Percentiles rank a stretch among this genome's conserved stretches.
phyloP scores from a whole-genome alignment of 805 yeast species.

The Kluyveromyces aestuarii region DNA sequence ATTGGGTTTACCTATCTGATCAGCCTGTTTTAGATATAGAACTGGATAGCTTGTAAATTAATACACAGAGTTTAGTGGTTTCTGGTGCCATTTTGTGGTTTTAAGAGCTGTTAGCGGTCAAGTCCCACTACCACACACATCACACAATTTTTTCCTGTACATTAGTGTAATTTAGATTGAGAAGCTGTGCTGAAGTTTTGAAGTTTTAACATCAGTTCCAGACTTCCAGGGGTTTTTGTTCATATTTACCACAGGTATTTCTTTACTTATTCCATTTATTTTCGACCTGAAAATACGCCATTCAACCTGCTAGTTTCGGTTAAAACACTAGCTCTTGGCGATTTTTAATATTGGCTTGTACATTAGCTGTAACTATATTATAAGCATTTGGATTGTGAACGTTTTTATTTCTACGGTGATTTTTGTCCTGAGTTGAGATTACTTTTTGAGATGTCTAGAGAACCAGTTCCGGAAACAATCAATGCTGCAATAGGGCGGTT shows the following conservation, averaged over 20 bases:
- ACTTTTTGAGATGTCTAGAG: neutral
- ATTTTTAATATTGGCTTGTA: neutral
- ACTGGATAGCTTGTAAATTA: neutral
- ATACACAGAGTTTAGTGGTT: neutral
- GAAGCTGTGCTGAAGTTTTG: neutral
- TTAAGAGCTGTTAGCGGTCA: neutral
- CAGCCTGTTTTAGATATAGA: neutral
- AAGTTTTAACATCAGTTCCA: no score
- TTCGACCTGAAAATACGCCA: neutral
- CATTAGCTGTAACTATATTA: neutral
- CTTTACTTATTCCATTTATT: no score
- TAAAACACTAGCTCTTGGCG: neutral
- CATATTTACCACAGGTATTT: neutral
- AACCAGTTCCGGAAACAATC: slow-evolving; percentile 12
- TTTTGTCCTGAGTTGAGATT: neutral
- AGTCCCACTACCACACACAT: neutral
- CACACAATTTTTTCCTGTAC: slow-evolving; percentile 1
- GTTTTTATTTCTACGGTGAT: neutral
- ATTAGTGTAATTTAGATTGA: slow-evolving; percentile 2
- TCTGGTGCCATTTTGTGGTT: neutral
- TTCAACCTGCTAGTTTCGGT: neutral
- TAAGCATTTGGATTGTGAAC: neutral
- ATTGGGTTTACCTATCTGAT: neutral
- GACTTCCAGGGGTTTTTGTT: neutral
- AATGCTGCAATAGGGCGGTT: slow-evolving; percentile 26